Conservation (phyloP, 805 yeast species). For the Candida parachauliodes region DNA sequence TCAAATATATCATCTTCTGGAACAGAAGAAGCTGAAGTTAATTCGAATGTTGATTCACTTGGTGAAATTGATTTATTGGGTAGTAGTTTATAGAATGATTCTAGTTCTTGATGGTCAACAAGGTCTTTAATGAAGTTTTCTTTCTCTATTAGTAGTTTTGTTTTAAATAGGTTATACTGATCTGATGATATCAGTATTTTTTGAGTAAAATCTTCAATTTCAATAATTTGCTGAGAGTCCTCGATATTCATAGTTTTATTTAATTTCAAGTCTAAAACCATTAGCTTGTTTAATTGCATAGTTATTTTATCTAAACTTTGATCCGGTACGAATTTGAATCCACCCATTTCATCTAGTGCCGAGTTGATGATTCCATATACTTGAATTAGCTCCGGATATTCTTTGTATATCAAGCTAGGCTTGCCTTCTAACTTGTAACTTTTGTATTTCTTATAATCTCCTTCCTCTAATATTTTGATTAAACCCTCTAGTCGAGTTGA, state of each 20-base stretch:
- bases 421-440: slow-evolving; percentile 8
- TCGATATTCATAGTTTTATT: neutral
- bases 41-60: slow-evolving; percentile 16
- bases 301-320: slow-evolving; percentile 9
- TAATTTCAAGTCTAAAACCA: slow-evolving; percentile 11
- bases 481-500: slow-evolving; percentile 7
- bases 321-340: slow-evolving; percentile 10
- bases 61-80: slow-evolving; percentile 12
- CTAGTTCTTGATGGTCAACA: neutral
- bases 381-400: slow-evolving; percentile 14
- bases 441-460: slow-evolving; percentile 7
- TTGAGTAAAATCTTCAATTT: neutral
- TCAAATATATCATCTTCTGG: slow-evolving; percentile 17
- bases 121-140: slow-evolving; percentile 10
- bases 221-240: neutral
- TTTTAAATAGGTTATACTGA: neutral
- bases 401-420: slow-evolving; percentile 12
- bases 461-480: slow-evolving; percentile 1
- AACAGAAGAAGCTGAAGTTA: slow-evolving; percentile 2
- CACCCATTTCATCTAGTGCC: slow-evolving; percentile 13
- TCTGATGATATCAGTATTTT: neutral
- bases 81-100: slow-evolving; percentile 13
- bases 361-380: slow-evolving; percentile 10
- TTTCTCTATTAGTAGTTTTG: neutral
- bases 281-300: slow-evolving; percentile 6